phyloP scores from a whole-genome alignment of 2,329 filamentous ascomycete genomes.

The Orbilia oligospora region DNA sequence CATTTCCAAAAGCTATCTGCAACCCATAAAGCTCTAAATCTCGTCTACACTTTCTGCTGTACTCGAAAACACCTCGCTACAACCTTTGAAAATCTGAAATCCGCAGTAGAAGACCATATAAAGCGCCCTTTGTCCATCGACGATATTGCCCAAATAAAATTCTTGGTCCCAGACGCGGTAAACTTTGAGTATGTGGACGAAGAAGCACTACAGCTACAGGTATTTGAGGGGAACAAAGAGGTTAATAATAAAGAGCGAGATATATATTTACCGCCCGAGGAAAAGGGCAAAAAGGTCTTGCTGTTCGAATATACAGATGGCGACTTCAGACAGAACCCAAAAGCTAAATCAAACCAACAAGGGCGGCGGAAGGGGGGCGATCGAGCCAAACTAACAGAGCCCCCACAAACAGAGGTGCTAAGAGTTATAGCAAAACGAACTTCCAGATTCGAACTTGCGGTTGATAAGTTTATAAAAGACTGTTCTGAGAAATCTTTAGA shows the following conservation, averaged over 20 bases:
- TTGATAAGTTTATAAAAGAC: constrained; percentile 81
- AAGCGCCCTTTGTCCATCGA: constrained; percentile 78
- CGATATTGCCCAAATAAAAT: constrained; percentile 86
- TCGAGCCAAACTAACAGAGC: constrained; percentile 90
- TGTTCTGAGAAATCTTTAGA: constrained; percentile 78
- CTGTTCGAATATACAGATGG: constrained; percentile 94
- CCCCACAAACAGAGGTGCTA: constrained; percentile 92
- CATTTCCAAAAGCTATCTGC: constrained; percentile 80
- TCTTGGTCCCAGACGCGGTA: constrained; percentile 81
- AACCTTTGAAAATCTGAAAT: constrained; percentile 88
- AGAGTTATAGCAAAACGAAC: constrained; percentile 91
- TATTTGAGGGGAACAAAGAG: constrained; percentile 69
- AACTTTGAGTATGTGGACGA: constrained; percentile 91
- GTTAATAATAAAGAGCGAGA: constrained; percentile 44
- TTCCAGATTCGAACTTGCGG: constrained; percentile 81
- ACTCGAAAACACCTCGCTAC: constrained; percentile 93
- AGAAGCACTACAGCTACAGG: constrained; percentile 82
- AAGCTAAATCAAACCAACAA: constrained; percentile 69
- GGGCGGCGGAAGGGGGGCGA: constrained; percentile 72
- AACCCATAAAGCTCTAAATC: constrained; percentile 86
- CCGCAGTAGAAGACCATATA: constrained; percentile 86
- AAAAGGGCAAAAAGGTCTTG: constrained; percentile 77
- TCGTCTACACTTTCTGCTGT: constrained; percentile 95
- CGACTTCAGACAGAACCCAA: constrained; percentile 85
- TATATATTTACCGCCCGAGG: constrained; percentile 65